Base-by-base conservation (phyloP, 139 green algal genomes). In the Micromonas pusilla region DNA sequence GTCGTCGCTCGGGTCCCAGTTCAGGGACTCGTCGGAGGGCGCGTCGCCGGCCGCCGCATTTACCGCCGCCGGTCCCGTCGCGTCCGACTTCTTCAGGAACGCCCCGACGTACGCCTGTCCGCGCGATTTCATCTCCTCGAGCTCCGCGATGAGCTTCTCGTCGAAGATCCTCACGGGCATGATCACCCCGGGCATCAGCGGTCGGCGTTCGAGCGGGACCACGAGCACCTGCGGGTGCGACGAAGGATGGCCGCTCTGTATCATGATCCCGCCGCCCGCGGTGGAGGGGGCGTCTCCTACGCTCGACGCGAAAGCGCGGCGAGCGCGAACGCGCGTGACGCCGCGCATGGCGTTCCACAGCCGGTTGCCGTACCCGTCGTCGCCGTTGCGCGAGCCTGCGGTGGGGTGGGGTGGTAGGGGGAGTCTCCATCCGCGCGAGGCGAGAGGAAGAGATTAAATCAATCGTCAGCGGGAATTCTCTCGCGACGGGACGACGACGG, bases 31-130 rank as follows among this genome's bases (percentile, higher is more conserved):
- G 3, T 72, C 73, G 9, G n/a, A n/a, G n/a, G n/a, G n/a, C n/a
- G n/a, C n/a, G n/a, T n/a, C n/a, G n/a, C n/a, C n/a, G n/a, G n/a
- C n/a, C n/a, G n/a, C n/a, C n/a, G n/a, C n/a, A 34, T 66, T 32
- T 9, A 32, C 39, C 57, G 34, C 36, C 0, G 38, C 38, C 2
- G 31, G 2, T n/a, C 3, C 36, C n/a, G 1, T 65, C 0, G 2
- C 39, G 1, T 82, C 67, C 16, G 36, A 77, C 39, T 80, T 74
- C 3, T 78, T 75, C 21, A 98, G 84, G 83, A 98, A 98, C 5
- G 92, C 91, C 16, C 91, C 93, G 20, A 98, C 94, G 75, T 98
- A 98, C 2, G 91, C 89, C 52, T 94, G 90, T 0, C 82, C 92
- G 13, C 91, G 90, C 28, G 80, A 83, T 57, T 91, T 88, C 52